Base-by-base conservation (phyloP, 306 rosid species). In the Prunus padus region DNA sequence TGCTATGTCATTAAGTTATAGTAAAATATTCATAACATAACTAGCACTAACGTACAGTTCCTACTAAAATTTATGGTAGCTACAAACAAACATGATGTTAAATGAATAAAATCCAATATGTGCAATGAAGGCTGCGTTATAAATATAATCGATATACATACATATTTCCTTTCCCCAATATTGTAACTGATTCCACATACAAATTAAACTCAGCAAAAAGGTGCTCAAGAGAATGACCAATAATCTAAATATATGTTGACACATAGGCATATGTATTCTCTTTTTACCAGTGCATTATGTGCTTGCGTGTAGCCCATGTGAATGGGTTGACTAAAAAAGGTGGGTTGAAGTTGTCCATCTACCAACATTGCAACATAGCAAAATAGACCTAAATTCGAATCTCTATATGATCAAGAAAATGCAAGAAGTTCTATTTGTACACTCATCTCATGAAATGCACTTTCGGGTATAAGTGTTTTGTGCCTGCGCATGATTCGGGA, bases 311-410 rank as follows among this genome's bases (percentile, higher is more conserved):
- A 65, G 4, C 18, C 72, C 75, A 75, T 79, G 81, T 71, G 75
- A 75, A 18, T 65, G 67, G 71, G 54, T 72, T 68, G 75, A 75
- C 76, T 4, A 56, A 45, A 70, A 68, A 46, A 62, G 82, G 78
- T 56, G 9, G 75, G 75, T 55, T 79, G 84, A 68, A 72, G 80
- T 82, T 81, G 77, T 31, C 82, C 64, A 37, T 73, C 78, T 22
- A 82, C 78, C 84, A 30, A 77, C 51, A 14, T 59, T 18, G 46
- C 69, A 37, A 4, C 40, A 54, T 64, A 5, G 40, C 40, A 33
- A 33, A 60, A n/a, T 46, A 23, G 26, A 11, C 11, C 3, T 25
- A 45, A 62, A 16, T 70, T 69, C 5, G 11, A 22, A 44, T 23
- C 11, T 18, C 20, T 16, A 1, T 46, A 51, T 4, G 2, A n/a